A percentile compares a stretch with the other conserved stretches of the same genome.
Conservation (phyloP, 768 basidiomycete species). For the Pholiota molesta region DNA sequence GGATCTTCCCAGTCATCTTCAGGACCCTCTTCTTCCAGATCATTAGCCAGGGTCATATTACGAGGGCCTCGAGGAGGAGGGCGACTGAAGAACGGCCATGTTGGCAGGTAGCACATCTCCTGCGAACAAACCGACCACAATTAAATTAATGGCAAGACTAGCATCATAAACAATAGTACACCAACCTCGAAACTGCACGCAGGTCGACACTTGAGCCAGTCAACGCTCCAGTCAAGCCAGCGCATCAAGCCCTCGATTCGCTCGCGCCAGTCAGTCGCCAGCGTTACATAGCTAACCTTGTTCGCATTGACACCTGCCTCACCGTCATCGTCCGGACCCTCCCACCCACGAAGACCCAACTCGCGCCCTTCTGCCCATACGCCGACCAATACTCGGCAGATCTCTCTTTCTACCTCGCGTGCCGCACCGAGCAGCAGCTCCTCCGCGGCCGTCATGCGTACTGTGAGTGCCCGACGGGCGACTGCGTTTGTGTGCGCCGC, state of each 20-base stretch:
- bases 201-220: conserved; percentile 52
- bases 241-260: conserved; percentile 40
- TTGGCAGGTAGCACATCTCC: conserved; percentile 48
- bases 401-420: conserved; percentile 41
- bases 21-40: background rate
- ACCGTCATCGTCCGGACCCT: conserved; percentile 1
- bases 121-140: conserved; percentile 15
- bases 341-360: conserved; percentile 18
- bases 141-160: background rate
- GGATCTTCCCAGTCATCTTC: conserved; percentile 6
- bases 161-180: background rate
- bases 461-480: conserved; percentile 1
- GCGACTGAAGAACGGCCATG: conserved; percentile 40
- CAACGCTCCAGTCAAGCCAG: conserved; percentile 54
- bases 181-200: conserved; percentile 48
- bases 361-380: conserved; percentile 50
- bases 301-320: background rate
- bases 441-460: conserved; percentile 32
- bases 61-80: background rate
- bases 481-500: conserved; percentile 34
- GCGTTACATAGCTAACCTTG: background rate
- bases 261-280: conserved; percentile 32
- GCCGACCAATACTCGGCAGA: conserved; percentile 45
- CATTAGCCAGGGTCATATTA: background rate
- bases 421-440: conserved; percentile 30